Base-by-base conservation (phyloP, 106 monocot genomes). In the Dendrobium catenatum region DNA sequence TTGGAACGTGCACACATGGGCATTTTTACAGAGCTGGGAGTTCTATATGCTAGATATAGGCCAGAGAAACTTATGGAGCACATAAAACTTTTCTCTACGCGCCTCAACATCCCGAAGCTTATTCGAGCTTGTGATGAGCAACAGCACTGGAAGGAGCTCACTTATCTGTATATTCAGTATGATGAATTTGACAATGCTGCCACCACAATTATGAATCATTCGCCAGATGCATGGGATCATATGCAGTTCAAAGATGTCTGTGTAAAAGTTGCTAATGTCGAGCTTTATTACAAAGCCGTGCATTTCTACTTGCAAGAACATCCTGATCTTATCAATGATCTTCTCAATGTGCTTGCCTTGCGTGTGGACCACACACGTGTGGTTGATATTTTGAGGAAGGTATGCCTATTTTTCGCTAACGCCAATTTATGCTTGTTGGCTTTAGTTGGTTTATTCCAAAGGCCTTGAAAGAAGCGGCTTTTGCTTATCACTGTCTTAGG, bases 111-210 rank as follows among this genome's bases (percentile, higher is more conserved):
- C 75, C 96, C 96, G 20, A 97, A 97, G 82, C 94, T 97, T 73
- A 97, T 97, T 41, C 88, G 96, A 44, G 96, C 43, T 78, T 97
- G 96, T 78, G 92, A 94, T 84, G 94, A 97, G 83, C 96, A 97
- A 75, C 96, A 97, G 67, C 96, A 97, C 78, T 97, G 96, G 96
- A 92, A 89, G 67, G 96, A 97, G 75, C 90, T 97, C 1, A 97
- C 96, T 10, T 94, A 97, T 89, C 80, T 97, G 41, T 97, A 97
- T 77, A 94, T 97, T 73, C 96, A 94, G 76, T 97, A 97, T 82
- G 96, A 94, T 85, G 96, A 97, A 77, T 97, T 94, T 78, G 96
- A 97, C 86, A 97, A 97, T 88, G 96, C 96, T 56, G 96, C 96
- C 5, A 92, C 92, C 16, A 97, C 96, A 80, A 94, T 97, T 20